Base-by-base conservation (phyloP, 495 filamentous ascomycete genomes). In the Podospora appendiculata region DNA sequence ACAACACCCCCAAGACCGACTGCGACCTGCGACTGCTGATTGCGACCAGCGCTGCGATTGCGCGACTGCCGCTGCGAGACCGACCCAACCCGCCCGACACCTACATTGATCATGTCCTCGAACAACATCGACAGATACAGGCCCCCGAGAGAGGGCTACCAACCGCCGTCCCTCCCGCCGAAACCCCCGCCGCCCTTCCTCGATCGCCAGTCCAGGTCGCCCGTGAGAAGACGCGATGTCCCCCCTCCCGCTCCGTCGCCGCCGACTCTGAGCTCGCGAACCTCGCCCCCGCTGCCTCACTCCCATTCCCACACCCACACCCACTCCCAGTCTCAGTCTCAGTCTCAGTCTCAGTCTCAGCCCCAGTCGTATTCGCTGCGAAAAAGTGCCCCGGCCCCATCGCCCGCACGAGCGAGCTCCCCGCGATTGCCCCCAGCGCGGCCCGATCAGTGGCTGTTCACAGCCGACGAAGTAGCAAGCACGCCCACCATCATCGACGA, bases 401-500 rank as follows among this genome's bases (percentile, higher is more conserved):
- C 70, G 36, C 69, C 71, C 0, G 51, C 59, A 32, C 64, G 50
- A 46, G 54, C 74, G 55, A 62, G 62, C 41, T 60, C 71, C 7
- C 68, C 59, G 17, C 57, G 54, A 33, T 51, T 68, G 1, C 55
- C 60, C 4, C 53, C 63, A 49, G 47, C 57, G 42, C 63, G 65
- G 50, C 45, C 71, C 18, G 72, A 69, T 39, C 94, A 98, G 74
- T 99, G 93, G 93, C 72, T 90, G 41, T 96, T 97, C 63, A 86
- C 85, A 13, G 78, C 86, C 44, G 84, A 87, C 38, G 93, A 99
- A 66, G 78, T 96, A 14, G 70, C 75, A 34, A 85, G 82, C 54
- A 84, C 90, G 8, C 93, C 93, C 2, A 94, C 89, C 47, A 84
- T 90, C 49, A 66, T 91, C 0, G 89, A 95, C 54, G 91, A 91